Base-by-base conservation (phyloP, 345 rosid genomes). In the Microthlaspi erraticum region DNA sequence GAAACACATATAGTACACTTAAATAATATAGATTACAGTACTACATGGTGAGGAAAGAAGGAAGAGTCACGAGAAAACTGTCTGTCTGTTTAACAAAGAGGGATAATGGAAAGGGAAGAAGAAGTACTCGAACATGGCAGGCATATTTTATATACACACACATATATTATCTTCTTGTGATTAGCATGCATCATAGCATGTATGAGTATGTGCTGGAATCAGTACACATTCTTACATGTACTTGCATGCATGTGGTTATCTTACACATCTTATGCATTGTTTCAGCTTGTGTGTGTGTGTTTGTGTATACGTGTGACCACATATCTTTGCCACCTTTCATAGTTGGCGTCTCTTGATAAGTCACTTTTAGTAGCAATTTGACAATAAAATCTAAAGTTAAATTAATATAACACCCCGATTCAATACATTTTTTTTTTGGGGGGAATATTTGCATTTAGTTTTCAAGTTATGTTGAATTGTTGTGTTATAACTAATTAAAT, bases 221-320 rank as follows among this genome's bases (percentile, higher is more conserved):
- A 62, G 79, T 46, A 62, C 79, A 68, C 53, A 61, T 68, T 61
- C 65, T 68, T 75, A 75, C 70, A 61, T 56, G 70, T 69, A 63
- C 70, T 55, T 55, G 75, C 70, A 69, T 63, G 75, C 79, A 75
- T 75, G 79, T 69, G 75, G 66, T 44, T 52, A 9, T 55, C 71
- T 75, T 75, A 68, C 75, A 69, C 75, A 69, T 55, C 41, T 55
- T 60, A 33, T 55, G 70, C 65, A 55, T 3, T 26, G 34, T 50
- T 58, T 39, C 54, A 58, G 65, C 46, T 63, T 44, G 1, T 43
- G 76, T 64, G 64, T 64, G 14, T 39, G 38, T 49, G 60, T 12
- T 33, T 49, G 55, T 38, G 42, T 60, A 51, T 63, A 26, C 56
- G 58, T 62, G 71, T 69, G 79, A 56, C 66, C 75, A 75, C 79